phyloP scores from a whole-genome alignment of 805 yeast genomes.

The Hanseniaspora guilliermondii region DNA sequence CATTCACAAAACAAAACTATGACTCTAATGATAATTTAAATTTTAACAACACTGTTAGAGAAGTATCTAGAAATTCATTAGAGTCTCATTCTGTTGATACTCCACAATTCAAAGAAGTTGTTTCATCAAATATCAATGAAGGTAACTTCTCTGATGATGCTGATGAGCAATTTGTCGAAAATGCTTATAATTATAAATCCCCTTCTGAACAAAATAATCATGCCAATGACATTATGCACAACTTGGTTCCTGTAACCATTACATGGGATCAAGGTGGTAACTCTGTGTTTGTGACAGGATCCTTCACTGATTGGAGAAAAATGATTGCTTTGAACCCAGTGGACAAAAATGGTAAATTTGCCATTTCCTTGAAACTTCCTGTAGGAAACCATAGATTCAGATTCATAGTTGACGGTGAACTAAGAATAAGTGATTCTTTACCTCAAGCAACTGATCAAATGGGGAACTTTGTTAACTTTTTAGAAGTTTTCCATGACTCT shows the following conservation, averaged over 20 bases:
- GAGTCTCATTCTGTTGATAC: conserved; percentile 3
- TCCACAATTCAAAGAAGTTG: conserved; percentile 6
- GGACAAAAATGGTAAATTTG: conserved; percentile 32
- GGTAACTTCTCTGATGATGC: conserved; percentile 3
- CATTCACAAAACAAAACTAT: not conserved
- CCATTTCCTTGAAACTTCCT: conserved; percentile 65
- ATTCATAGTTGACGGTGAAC: conserved; percentile 87
- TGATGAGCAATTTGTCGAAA: conserved; percentile 11
- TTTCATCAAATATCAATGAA: conserved; percentile 2
- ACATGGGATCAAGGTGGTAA: conserved; percentile 95
- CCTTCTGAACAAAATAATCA: not conserved
- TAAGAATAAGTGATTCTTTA: conserved; percentile 71
- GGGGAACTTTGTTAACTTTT: conserved; percentile 88
- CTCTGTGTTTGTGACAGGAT: conserved; percentile 90
- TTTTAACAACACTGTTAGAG: not conserved
- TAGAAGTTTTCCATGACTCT: conserved; percentile 45
- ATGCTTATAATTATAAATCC: not conserved
- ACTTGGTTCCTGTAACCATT: conserved; percentile 48
- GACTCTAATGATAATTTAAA: not conserved
- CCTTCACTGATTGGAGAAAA: conserved; percentile 96
- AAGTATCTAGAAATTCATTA: conserved; percentile 4
- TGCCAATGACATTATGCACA: conserved; percentile 12
- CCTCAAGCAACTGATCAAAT: conserved; percentile 97
- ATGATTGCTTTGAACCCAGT: conserved; percentile 75
- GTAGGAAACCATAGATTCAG: conserved; percentile 88